Evolutionary conservation across 2,329 filamentous ascomycete genomes (phyloP).

Genomic region (Aspergillus fructus): DNA sequence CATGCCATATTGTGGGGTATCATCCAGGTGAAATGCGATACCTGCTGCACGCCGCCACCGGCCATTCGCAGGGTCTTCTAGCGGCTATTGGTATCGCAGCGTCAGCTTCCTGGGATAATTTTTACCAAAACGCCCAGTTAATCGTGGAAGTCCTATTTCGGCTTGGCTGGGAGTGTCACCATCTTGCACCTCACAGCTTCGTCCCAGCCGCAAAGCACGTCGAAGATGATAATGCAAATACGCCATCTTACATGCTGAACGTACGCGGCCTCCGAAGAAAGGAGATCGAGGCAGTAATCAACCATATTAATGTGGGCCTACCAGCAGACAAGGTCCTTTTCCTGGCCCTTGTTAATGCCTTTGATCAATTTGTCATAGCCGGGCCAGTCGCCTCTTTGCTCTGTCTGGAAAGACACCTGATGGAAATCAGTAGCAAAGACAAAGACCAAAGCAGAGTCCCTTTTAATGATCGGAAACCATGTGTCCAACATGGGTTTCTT

Average conservation of each 20-base stretch:
- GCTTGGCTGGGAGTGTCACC: slow-evolving; percentile 19
- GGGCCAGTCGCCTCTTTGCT: slow-evolving; percentile 17
- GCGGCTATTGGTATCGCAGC: slow-evolving; percentile 35
- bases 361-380: slow-evolving; percentile 19
- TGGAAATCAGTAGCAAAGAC: not conserved
- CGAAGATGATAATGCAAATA: not conserved
- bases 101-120: slow-evolving; percentile 34
- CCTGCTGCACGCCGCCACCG: slow-evolving; percentile 27
- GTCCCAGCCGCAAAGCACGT: not conserved
- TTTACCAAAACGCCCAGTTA: slow-evolving; percentile 26
- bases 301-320: slow-evolving; percentile 8
- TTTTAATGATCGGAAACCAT: slow-evolving; percentile 31
- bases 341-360: slow-evolving; percentile 15
- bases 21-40: slow-evolving; percentile 31
- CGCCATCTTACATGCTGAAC: slow-evolving; percentile 18
- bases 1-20: slow-evolving; percentile 27
- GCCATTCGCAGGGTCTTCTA: slow-evolving; percentile 42
- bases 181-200: slow-evolving; percentile 9
- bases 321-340: not conserved
- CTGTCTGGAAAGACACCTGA: slow-evolving; percentile 11
- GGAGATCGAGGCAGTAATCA: slow-evolving; percentile 1
- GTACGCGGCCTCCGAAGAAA: slow-evolving; percentile 11
- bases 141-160: slow-evolving; percentile 29
- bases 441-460: slow-evolving; percentile 25
- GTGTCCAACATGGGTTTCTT: slow-evolving; percentile 32